These are phyloP conservation scores for Rhodomyrtus tomentosa DNA, from an alignment of 345 rosid genomes.

Conservation along the genomic window DNA sequence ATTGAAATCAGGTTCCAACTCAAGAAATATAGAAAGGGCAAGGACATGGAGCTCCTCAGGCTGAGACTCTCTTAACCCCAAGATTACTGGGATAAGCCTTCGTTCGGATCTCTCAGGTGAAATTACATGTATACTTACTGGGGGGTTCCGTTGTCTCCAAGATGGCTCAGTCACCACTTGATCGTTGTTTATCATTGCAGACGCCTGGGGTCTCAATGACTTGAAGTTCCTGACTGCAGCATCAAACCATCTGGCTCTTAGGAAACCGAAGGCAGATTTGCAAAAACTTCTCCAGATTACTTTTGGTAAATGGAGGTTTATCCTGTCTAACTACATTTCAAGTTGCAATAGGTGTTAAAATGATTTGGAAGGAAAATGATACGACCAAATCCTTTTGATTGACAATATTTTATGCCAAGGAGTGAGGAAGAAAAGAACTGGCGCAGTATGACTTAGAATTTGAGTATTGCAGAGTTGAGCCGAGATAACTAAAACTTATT, in stretches of 20 bases:
- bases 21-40: background rate
- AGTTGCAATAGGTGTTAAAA: background rate
- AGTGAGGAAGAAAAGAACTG: background rate
- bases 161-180: constrained; percentile 32
- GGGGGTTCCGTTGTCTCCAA: constrained; percentile 37
- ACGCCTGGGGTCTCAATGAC: constrained; percentile 36
- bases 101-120: background rate
- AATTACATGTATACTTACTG: constrained; percentile 30
- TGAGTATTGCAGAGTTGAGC: background rate
- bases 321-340: background rate
- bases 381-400: background rate
- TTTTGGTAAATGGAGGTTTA: background rate
- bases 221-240: constrained; percentile 46
- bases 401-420: background rate
- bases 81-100: constrained; percentile 1
- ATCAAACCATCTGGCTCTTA: background rate
- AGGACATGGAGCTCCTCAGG: background rate
- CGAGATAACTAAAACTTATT: background rate
- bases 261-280: background rate
- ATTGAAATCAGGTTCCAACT: background rate
- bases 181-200: constrained; percentile 27
- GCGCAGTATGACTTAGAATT: background rate
- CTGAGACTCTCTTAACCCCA: background rate
- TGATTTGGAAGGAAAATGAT: background rate
- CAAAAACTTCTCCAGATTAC: background rate